These are phyloP conservation scores for Nymphaea colorata DNA, from an alignment of 164 flowering plant genomes.

Conservation along the genomic window DNA sequence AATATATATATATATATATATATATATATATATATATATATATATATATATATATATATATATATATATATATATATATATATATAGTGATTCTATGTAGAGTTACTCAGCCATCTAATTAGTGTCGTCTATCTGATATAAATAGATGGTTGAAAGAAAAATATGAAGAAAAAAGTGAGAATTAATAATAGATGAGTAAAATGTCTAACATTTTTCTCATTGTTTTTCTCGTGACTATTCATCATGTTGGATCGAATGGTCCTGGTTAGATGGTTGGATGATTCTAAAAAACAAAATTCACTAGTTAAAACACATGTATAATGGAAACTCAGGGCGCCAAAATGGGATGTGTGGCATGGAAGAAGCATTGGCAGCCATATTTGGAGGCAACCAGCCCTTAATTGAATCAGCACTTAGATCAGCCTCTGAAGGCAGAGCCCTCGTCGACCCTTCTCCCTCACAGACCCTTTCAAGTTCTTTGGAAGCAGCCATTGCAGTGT, in stretches of 20 bases:
- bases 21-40: neutral
- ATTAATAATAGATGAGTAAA: no score
- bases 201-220: no score
- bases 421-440: neutral
- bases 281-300: no score
- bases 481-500: conserved; percentile 28
- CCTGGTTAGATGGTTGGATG: no score
- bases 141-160: no score
- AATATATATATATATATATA: no score
- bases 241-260: no score
- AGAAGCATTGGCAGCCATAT: conserved; percentile 6
- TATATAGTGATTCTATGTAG: neutral
- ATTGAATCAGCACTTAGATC: conserved; percentile 12
- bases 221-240: no score
- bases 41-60: neutral
- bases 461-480: conserved; percentile 13
- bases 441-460: neutral
- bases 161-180: no score
- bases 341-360: conserved; percentile 9
- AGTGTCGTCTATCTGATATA: no score
- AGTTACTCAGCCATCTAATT: no score
- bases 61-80: neutral
- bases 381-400: conserved; percentile 27
- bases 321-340: neutral
- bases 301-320: neutral